Conservation (phyloP, 2,329 filamentous ascomycete species). For the Aspergillus japonicus region DNA sequence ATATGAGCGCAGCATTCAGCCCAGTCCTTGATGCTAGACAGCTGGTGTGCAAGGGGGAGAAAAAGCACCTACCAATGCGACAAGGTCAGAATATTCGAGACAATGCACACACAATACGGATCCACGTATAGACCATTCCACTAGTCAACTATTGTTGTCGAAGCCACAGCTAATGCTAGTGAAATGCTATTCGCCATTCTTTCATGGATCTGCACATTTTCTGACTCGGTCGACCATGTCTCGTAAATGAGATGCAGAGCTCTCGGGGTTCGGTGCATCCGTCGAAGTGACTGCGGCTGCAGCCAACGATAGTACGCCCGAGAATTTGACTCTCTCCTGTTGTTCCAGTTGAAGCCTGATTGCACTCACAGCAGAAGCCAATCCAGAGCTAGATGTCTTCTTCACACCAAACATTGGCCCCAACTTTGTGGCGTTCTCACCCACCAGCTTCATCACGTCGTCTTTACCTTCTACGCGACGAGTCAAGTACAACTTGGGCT, state of each 20-base stretch:
- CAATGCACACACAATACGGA: background rate
- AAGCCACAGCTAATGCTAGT: background rate
- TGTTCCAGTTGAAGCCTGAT: conserved; percentile 20
- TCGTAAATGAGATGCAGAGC: conserved; percentile 21
- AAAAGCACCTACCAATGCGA: background rate
- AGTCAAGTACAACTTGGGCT: conserved; percentile 59
- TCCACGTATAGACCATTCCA: background rate
- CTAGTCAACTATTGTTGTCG: background rate
- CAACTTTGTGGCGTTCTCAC: conserved; percentile 22
- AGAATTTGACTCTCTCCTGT: conserved; percentile 3
- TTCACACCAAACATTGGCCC: conserved; percentile 13
- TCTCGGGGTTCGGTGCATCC: conserved; percentile 11
- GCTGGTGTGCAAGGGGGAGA: background rate
- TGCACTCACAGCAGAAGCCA: conserved; percentile 15
- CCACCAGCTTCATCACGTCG: conserved; percentile 34
- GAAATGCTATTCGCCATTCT: background rate
- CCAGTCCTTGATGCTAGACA: background rate
- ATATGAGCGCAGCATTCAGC: conserved; percentile 10
- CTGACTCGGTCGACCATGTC: conserved; percentile 24
- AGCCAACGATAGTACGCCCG: background rate
- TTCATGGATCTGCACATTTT: conserved; percentile 9
- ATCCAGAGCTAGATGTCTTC: conserved; percentile 9
- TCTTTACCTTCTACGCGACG: conserved; percentile 49
- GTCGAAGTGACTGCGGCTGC: conserved; percentile 5
- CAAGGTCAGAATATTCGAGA: background rate